These are phyloP conservation scores for Papiliotrema flavescens DNA, from an alignment of 1,284 basidiomycete species.

Conservation along the genomic window DNA sequence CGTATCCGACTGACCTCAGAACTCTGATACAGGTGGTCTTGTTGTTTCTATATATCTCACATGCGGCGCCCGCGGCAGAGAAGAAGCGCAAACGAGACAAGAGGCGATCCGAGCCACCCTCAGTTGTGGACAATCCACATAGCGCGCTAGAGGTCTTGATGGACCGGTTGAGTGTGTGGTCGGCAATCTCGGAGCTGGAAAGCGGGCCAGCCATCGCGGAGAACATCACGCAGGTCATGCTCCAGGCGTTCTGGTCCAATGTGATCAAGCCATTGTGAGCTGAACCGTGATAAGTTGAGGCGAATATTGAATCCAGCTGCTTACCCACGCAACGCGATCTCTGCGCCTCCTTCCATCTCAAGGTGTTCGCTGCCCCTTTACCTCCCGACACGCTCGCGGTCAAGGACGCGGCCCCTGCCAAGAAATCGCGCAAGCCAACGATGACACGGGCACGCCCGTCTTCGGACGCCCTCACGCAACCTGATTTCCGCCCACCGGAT, in stretches of 20 bases:
- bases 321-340: slow-evolving; percentile 21
- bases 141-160: slow-evolving; percentile 32
- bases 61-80: background rate
- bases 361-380: slow-evolving; percentile 37
- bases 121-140: slow-evolving; percentile 20
- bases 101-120: slow-evolving; percentile 3
- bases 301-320: slow-evolving; percentile 14
- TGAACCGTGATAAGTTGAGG: background rate
- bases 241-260: slow-evolving; percentile 30
- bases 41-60: slow-evolving; percentile 23
- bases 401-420: slow-evolving; percentile 9
- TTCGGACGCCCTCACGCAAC: slow-evolving; percentile 7
- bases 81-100: slow-evolving; percentile 18
- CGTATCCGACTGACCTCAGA: slow-evolving; percentile 13
- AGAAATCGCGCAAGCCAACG: slow-evolving; percentile 38
- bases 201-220: slow-evolving; percentile 2
- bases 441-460: slow-evolving; percentile 25
- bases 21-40: slow-evolving; percentile 36
- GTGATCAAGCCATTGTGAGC: slow-evolving; percentile 24
- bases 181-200: slow-evolving; percentile 35
- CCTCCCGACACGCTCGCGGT: slow-evolving; percentile 22
- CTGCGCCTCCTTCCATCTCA: slow-evolving; percentile 32
- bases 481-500: background rate
- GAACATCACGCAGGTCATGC: slow-evolving; percentile 5
- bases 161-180: slow-evolving; percentile 42